Conservation (phyloP, 1,139 yeast species). For the Diutina ranongensis region DNA sequence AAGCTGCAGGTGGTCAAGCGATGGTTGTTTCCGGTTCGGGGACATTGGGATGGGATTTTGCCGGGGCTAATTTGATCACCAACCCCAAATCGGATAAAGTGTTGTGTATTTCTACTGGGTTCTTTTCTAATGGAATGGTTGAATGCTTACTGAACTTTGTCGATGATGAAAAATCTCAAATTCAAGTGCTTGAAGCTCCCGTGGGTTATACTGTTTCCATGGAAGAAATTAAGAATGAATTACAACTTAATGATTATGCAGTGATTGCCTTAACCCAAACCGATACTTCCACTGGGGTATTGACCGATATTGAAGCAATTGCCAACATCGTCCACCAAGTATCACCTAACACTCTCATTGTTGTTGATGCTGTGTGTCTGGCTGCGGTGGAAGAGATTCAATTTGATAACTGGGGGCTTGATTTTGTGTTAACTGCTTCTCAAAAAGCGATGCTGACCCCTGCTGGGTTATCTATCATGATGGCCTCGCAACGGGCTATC, state of each 20-base stretch:
- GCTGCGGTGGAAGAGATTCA: conserved; percentile 10
- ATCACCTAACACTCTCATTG: conserved; percentile 9
- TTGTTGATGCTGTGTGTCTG: conserved; percentile 10
- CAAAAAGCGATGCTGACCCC: conserved; percentile 7
- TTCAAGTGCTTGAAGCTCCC: conserved; percentile 5
- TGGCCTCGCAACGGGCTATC: conserved; percentile 6
- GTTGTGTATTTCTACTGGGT: conserved; percentile 7
- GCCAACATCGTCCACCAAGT: conserved; percentile 7
- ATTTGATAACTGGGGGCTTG: conserved; percentile 11
- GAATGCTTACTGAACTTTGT: conserved; percentile 7
- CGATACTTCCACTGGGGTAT: conserved; percentile 10
- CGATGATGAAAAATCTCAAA: neutral
- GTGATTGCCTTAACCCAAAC: conserved; percentile 9
- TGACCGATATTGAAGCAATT: conserved; percentile 8
- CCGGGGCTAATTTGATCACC: conserved; percentile 6
- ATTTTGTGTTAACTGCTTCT: conserved; percentile 9
- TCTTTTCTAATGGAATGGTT: conserved; percentile 6
- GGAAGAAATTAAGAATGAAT: neutral
- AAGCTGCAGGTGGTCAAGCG: conserved; percentile 6
- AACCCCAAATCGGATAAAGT: conserved; percentile 6
- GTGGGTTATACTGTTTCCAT: conserved; percentile 5
- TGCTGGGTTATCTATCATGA: conserved; percentile 7
- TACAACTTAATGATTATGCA: neutral
- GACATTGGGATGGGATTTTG: conserved; percentile 7
- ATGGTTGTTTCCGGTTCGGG: conserved; percentile 7